Conservation (phyloP, 345 rosid species). For the Euphorbia peplus region DNA sequence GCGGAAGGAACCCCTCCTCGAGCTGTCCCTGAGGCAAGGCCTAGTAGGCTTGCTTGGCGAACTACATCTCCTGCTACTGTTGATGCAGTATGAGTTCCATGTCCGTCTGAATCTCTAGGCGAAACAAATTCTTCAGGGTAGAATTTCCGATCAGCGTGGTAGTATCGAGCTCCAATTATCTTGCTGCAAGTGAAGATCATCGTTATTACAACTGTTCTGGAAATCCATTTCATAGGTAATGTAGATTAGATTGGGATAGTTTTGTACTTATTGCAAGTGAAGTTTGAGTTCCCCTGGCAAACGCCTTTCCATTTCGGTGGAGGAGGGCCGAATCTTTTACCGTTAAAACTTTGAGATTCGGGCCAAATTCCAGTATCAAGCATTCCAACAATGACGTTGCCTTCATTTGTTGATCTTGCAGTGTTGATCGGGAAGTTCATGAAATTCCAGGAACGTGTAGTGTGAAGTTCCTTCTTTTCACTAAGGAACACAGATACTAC, state of each 20-base stretch:
- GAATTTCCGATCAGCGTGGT: not conserved
- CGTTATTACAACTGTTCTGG: too few species aligned
- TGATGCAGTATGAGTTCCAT: slow-evolving; percentile 19
- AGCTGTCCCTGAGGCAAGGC: slow-evolving; percentile 7
- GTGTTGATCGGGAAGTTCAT: slow-evolving; percentile 41
- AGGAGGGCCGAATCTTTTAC: slow-evolving; percentile 37
- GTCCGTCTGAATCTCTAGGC: slow-evolving; percentile 13
- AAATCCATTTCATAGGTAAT: too few species aligned
- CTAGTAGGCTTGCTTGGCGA: not conserved
- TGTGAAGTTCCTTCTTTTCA: slow-evolving; percentile 40
- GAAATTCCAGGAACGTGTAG: slow-evolving; percentile 61
- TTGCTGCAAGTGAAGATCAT: not conserved
- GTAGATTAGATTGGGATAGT: too few species aligned
- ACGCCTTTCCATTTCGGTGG: slow-evolving; percentile 52
- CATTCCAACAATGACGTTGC: slow-evolving; percentile 41
- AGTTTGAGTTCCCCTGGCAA: too few species aligned
- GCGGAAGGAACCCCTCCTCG: slow-evolving; percentile 14
- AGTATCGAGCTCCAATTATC: slow-evolving; percentile 15
- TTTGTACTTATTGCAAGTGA: slow-evolving; percentile 58
- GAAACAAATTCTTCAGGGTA: not conserved
- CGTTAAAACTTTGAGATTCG: slow-evolving; percentile 42
- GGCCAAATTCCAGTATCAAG: too few species aligned
- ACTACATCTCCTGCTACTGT: slow-evolving; percentile 4
- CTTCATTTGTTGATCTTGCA: slow-evolving; percentile 30
- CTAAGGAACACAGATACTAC: slow-evolving; percentile 58